Evolutionary conservation across 1,139 yeast genomes (phyloP).

Genomic region (Kazachstania sp.): DNA sequence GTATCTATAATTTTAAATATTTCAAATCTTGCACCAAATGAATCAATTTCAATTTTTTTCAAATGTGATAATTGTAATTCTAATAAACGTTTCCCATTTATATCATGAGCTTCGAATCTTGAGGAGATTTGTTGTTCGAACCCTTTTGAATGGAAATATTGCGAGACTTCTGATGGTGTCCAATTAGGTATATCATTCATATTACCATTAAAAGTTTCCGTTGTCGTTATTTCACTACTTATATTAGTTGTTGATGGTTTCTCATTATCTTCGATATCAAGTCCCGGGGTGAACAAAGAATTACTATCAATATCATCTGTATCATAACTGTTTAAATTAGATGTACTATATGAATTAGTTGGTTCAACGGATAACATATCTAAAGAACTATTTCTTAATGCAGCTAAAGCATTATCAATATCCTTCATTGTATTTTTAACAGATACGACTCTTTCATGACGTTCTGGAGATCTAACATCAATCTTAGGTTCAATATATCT

Average conservation of each 20-base stretch:
- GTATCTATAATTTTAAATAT: conserved; percentile 81
- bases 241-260: background rate
- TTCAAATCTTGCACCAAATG: conserved; percentile 93
- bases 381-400: conserved; percentile 56
- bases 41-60: conserved; percentile 82
- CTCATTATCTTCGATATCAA: conserved; percentile 6
- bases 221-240: too few relatives aligned
- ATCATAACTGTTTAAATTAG: background rate
- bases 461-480: conserved; percentile 5
- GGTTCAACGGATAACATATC: conserved; percentile 3
- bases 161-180: conserved; percentile 80
- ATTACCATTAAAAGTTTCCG: background rate
- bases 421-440: conserved; percentile 63
- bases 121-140: conserved; percentile 67
- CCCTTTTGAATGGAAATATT: conserved; percentile 64
- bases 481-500: too few relatives aligned
- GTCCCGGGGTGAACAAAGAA: conserved; percentile 5
- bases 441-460: conserved; percentile 24
- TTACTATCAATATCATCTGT: conserved; percentile 4
- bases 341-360: too few relatives aligned
- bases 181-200: conserved; percentile 53
- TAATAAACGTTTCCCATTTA: conserved; percentile 74
- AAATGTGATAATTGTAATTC: conserved; percentile 79
- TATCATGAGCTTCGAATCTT: conserved; percentile 77
- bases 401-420: conserved; percentile 80